phyloP scores from a whole-genome alignment of 1,139 yeast species.

The Saccharomyces hybrid region DNA sequence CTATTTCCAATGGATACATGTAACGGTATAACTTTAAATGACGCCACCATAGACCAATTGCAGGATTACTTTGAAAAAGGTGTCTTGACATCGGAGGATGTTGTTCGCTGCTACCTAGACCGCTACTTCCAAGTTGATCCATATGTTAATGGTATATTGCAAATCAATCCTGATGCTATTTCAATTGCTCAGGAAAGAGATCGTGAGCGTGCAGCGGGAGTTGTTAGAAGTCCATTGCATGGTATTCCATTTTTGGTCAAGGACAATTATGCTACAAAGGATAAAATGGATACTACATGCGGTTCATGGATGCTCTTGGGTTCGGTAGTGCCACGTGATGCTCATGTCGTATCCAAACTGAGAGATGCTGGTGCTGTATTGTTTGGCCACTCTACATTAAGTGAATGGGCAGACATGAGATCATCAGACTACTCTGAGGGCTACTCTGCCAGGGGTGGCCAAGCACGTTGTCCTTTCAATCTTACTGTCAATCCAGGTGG shows the following conservation, averaged over 20 bases:
- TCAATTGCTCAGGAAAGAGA: constrained; percentile 17
- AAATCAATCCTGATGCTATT: constrained; percentile 24
- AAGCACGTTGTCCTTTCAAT: constrained; percentile 24
- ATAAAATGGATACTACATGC: constrained; percentile 24
- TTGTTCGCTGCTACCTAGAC: constrained; percentile 21
- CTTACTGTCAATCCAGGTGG: constrained; percentile 25
- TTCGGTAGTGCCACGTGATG: constrained; percentile 27
- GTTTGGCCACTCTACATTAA: constrained; percentile 26
- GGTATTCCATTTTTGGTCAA: constrained; percentile 29
- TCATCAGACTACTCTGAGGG: constrained; percentile 25
- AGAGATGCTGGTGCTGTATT: constrained; percentile 28
- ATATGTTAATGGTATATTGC: constrained; percentile 20
- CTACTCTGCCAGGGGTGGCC: constrained; percentile 28
- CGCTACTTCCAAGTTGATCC: constrained; percentile 22
- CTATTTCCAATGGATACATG: constrained; percentile 24
- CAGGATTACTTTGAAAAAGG: constrained; percentile 22
- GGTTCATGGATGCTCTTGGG: constrained; percentile 26
- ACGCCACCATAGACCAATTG: constrained; percentile 28
- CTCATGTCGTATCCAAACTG: constrained; percentile 21
- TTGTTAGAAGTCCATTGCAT: constrained; percentile 24
- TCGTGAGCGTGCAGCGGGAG: constrained; percentile 21
- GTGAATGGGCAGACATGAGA: constrained; percentile 31
- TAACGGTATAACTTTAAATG: constrained; percentile 24
- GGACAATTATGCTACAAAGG: constrained; percentile 27
- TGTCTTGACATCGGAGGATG: constrained; percentile 15